Conservation (phyloP, 2,329 filamentous ascomycete genomes). For the Fusarium sp. region DNA sequence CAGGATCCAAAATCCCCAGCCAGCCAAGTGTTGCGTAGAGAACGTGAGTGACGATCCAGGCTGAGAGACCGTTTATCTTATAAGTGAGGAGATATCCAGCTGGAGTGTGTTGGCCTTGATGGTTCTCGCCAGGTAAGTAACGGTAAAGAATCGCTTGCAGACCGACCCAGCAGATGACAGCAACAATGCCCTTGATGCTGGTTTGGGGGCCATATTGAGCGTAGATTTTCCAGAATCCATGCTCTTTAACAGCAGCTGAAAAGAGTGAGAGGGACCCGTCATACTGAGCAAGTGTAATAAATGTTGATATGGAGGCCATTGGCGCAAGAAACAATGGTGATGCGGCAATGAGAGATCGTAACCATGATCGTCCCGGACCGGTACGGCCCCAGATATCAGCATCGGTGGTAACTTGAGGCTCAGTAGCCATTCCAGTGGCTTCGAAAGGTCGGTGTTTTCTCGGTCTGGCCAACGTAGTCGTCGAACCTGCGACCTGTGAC, state of each 20-base stretch:
- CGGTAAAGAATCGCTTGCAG: constrained; percentile 36
- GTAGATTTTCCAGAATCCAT: constrained; percentile 39
- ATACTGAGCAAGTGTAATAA: constrained; percentile 42
- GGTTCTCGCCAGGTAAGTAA: constrained; percentile 25
- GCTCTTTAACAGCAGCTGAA: constrained; percentile 2
- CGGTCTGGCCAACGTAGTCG: background rate
- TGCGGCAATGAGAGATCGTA: constrained; percentile 41
- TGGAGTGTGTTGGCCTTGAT: constrained; percentile 57
- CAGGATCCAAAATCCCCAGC: constrained; percentile 52
- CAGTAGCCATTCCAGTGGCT: background rate
- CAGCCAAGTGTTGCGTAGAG: constrained; percentile 47
- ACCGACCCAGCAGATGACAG: constrained; percentile 21
- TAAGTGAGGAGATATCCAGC: constrained; percentile 59
- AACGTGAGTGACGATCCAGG: constrained; percentile 56
- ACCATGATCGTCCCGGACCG: constrained; percentile 42
- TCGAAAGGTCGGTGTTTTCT: constrained; percentile 2
- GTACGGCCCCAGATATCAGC: constrained; percentile 45
- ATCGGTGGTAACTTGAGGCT: background rate
- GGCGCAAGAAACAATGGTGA: constrained; percentile 44
- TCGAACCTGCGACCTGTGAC: constrained; percentile 10
- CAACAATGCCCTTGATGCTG: constrained; percentile 29
- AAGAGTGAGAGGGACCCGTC: constrained; percentile 39
- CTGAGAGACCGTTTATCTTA: constrained; percentile 57
- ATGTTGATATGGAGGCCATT: constrained; percentile 40
- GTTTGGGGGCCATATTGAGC: constrained; percentile 31